Percentiles rank a stretch among this genome's conserved stretches.
These are phyloP conservation scores for Grigorovia jiainica DNA, from an alignment of 805 yeast species.

Conservation along the genomic window DNA sequence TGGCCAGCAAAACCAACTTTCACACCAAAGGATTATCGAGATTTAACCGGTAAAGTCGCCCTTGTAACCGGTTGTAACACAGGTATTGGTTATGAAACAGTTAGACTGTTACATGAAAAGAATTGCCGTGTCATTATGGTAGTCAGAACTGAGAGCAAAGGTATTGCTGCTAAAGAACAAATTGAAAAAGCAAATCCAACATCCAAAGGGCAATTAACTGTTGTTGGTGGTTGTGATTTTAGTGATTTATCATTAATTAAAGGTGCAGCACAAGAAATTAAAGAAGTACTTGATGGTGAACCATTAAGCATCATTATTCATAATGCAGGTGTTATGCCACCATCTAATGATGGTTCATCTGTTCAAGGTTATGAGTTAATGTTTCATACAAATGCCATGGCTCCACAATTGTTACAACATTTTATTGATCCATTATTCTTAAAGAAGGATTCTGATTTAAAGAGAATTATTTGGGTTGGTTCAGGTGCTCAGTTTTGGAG, in stretches of 20 bases:
- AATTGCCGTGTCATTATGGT: constrained; percentile 28
- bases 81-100: constrained; percentile 29
- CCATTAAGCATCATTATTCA: constrained; percentile 28
- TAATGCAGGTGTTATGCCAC: constrained; percentile 32
- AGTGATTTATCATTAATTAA: constrained; percentile 31
- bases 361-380: constrained; percentile 31
- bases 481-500: constrained; percentile 27
- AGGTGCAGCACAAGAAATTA: constrained; percentile 20
- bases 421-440: constrained; percentile 31
- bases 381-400: constrained; percentile 31
- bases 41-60: constrained; percentile 30
- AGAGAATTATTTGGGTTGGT: constrained; percentile 34
- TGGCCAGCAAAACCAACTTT: constrained; percentile 23
- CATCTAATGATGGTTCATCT: constrained; percentile 20
- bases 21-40: constrained; percentile 28
- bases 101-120: constrained; percentile 22
- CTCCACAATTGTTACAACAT: constrained; percentile 32
- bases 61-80: constrained; percentile 34
- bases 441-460: constrained; percentile 22
- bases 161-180: constrained; percentile 24
- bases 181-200: constrained; percentile 19
- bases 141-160: constrained; percentile 29
- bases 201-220: constrained; percentile 19
- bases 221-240: constrained; percentile 29
- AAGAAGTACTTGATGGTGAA: constrained; percentile 8